Base-by-base conservation (phyloP, 768 basidiomycete genomes). In the Agaricus bisporus region DNA sequence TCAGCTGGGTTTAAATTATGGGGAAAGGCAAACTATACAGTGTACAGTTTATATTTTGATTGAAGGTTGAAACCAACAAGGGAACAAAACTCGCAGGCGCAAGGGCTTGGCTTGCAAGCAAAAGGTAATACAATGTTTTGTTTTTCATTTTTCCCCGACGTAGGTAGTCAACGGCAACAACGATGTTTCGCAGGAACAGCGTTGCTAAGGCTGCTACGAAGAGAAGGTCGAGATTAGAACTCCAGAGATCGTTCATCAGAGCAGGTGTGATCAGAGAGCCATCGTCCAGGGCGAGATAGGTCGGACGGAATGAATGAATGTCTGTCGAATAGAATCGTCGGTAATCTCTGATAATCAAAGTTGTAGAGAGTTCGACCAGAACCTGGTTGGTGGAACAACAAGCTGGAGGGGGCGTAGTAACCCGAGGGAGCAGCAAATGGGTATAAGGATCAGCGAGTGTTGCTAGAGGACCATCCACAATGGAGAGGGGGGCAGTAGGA, bases 201-300 rank as follows among this genome's bases (percentile, higher is more conserved):
- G 73, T 71, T 35, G 72, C 68, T 48, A 84, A 67, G 35, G 73
- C 69, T 29, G 78, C 79, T n/a, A 69, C 66, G 25, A 81, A 65
- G 54, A 83, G 60, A 14, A 85, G 64, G 56, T 68, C 68, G 20
- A 73, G 60, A 57, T 76, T 71, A 7, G 75, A 68, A 48, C 68
- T 61, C 14, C 54, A 51, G 5, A 78, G 61, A 55, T 82, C 78
- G 8, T 71, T 58, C n/a, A 69, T 59, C 59, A 76, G 76, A 8
- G 75, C 70, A 1, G 75, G 63, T 10, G 81, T 66, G 10, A 82
- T 55, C 39, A 85, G 75, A n/a, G 82, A 82, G n/a, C 82, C 83
- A 64, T 86, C 83, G 12, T 61, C 59, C 29, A 78, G 68, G 25
- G 76, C 63, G 35, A 66, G 58, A 63, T 80, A 82, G 9, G 63